Percentiles rank a stretch among this genome's conserved stretches.
These are phyloP conservation scores for Fusarium udum DNA, from an alignment of 2,329 filamentous ascomycete species.

Conservation along the genomic window DNA sequence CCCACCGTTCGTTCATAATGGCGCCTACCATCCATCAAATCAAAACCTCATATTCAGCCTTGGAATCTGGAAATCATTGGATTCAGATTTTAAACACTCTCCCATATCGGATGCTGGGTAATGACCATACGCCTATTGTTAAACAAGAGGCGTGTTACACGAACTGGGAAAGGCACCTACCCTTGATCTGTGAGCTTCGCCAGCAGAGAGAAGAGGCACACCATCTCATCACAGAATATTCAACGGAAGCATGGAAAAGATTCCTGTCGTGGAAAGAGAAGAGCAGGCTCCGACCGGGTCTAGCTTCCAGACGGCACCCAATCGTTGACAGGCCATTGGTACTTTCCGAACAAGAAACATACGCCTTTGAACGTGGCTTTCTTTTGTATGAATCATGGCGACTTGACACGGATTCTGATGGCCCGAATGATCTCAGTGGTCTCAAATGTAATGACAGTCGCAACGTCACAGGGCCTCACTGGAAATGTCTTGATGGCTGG, in stretches of 20 bases:
- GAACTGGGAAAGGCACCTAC: neutral
- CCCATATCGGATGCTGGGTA: no score
- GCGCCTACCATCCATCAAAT: no score
- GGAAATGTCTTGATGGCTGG: no score
- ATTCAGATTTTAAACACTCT: neutral
- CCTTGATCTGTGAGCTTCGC: neutral
- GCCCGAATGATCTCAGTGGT: no score
- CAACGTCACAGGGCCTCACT: neutral
- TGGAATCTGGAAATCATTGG: rapidly evolving
- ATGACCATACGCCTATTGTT: neutral
- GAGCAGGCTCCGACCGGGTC: neutral
- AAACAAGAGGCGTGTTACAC: neutral
- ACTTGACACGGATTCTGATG: neutral
- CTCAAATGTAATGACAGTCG: neutral
- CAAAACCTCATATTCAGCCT: neutral
- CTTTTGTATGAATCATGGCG: neutral
- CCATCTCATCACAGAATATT: neutral
- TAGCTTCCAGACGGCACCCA: neutral
- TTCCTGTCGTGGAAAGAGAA: rapidly evolving
- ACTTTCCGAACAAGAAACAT: neutral
- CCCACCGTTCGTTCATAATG: neutral
- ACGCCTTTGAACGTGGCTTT: neutral
- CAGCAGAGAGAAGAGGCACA: neutral
- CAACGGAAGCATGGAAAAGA: neutral
- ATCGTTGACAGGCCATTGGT: neutral